These are phyloP conservation scores for Berkeleyomyces rouxiae DNA, from an alignment of 2,329 filamentous ascomycete genomes.

Conservation along the genomic window DNA sequence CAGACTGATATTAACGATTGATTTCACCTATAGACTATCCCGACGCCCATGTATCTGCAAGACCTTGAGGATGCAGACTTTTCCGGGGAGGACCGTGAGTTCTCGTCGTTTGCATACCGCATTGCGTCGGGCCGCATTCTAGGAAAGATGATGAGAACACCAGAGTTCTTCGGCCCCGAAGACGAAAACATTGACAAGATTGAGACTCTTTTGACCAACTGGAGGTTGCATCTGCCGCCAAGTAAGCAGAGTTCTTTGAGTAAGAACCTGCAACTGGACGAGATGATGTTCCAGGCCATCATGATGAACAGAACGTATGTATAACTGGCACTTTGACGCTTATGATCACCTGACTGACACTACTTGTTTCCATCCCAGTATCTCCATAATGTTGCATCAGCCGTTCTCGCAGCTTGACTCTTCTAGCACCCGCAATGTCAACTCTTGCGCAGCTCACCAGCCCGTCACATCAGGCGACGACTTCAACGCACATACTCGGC, in stretches of 20 bases:
- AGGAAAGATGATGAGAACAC: constrained; percentile 51
- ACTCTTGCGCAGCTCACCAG: constrained; percentile 48
- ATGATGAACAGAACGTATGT: constrained; percentile 52
- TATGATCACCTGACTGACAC: background rate
- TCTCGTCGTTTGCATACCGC: constrained; percentile 74
- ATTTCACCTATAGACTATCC: constrained; percentile 30
- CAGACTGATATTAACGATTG: background rate
- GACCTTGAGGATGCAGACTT: constrained; percentile 69
- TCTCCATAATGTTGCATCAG: constrained; percentile 61
- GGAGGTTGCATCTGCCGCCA: constrained; percentile 61
- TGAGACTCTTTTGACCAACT: constrained; percentile 46
- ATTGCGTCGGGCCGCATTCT: constrained; percentile 68
- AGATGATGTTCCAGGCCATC: constrained; percentile 81
- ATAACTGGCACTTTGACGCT: background rate
- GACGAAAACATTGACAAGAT: constrained; percentile 36
- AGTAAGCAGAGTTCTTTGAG: constrained; percentile 54
- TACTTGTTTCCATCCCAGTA: constrained; percentile 21
- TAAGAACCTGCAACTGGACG: constrained; percentile 57
- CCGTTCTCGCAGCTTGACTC: constrained; percentile 60
- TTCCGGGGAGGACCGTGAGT: constrained; percentile 48
- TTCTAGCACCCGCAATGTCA: constrained; percentile 39
- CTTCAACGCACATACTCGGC: constrained; percentile 56
- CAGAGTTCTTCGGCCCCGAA: constrained; percentile 33
- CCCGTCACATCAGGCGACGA: constrained; percentile 31
- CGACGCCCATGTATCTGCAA: constrained; percentile 44